Evolutionary conservation across 768 basidiomycete genomes (phyloP).

Genomic region (Pluteus cervinus): DNA sequence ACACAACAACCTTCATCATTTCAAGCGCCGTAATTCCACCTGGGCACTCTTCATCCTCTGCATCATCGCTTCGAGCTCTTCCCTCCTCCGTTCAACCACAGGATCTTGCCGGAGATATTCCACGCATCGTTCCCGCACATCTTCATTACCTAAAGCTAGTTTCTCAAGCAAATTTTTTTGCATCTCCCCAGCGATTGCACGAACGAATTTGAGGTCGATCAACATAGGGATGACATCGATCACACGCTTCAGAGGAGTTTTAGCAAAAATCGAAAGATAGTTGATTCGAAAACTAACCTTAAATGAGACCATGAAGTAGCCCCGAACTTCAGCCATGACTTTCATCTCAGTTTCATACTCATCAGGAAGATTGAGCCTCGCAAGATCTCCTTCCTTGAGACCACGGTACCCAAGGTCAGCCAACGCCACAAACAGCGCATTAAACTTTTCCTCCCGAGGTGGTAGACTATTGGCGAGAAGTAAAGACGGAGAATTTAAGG

Average conservation of each 20-base stretch:
- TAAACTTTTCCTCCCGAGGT: no score
- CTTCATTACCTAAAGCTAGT: conserved; percentile 24
- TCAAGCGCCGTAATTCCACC: no score
- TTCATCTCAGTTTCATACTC: conserved; percentile 33
- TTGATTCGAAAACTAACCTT: conserved; percentile 19
- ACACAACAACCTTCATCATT: no score
- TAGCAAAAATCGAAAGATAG: conserved; percentile 6
- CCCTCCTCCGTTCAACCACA: conserved; percentile 20
- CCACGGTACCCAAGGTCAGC: conserved; percentile 21
- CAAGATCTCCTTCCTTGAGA: conserved; percentile 21
- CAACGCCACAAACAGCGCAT: conserved; percentile 18
- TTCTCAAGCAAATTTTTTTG: conserved; percentile 25
- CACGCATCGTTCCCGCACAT: conserved; percentile 26
- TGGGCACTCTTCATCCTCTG: conserved; percentile 33
- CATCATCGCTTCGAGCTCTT: conserved; percentile 22
- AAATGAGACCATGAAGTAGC: conserved; percentile 40
- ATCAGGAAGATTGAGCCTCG: conserved; percentile 22
- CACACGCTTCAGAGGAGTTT: conserved; percentile 31
- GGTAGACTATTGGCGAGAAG: no score
- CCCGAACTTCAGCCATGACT: conserved; percentile 33
- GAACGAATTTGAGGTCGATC: conserved; percentile 22
- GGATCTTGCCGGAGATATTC: conserved; percentile 40
- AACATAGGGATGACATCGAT: conserved; percentile 33
- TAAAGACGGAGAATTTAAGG: no score
- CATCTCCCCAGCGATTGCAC: conserved; percentile 18